These are phyloP conservation scores for Brassica balearica DNA, from an alignment of 441 rosid genomes.

Conservation along the genomic window DNA sequence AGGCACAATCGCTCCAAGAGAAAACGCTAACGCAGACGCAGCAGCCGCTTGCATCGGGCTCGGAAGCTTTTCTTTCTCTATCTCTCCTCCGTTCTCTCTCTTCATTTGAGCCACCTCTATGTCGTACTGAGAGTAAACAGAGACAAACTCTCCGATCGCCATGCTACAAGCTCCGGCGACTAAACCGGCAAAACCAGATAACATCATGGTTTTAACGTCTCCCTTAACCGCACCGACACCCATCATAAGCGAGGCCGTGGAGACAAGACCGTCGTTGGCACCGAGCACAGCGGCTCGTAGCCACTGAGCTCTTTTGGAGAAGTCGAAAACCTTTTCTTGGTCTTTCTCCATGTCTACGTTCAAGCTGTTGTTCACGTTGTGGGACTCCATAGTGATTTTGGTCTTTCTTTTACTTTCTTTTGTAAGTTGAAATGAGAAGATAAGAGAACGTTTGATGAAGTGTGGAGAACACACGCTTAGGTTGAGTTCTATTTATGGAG, in stretches of 20 bases:
- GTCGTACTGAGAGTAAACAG: conserved; percentile 9
- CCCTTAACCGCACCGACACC: conserved; percentile 15
- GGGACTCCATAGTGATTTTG: conserved; percentile 13
- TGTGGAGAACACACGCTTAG: conserved; percentile 75
- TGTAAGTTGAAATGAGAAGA: not conserved
- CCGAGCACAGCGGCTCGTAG: conserved; percentile 12
- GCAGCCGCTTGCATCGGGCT: conserved; percentile 11
- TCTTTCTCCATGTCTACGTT: conserved; percentile 9
- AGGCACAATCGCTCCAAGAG: conserved; percentile 11
- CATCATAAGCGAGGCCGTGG: conserved; percentile 10
- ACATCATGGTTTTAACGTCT: conserved; percentile 10
- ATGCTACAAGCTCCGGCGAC: conserved; percentile 5
- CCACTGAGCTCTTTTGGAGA: conserved; percentile 13
- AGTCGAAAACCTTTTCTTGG: conserved; percentile 1
- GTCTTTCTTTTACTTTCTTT: not conserved
- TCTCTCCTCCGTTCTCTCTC: conserved; percentile 1
- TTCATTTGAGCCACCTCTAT: conserved; percentile 13
- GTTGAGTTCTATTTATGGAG: conserved; percentile 57
- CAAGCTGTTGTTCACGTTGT: conserved; percentile 9
- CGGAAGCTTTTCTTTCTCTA: conserved; percentile 4
- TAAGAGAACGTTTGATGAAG: conserved; percentile 31
- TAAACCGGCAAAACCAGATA: conserved; percentile 13
- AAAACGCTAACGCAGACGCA: conserved; percentile 9
- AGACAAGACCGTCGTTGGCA: conserved; percentile 14
- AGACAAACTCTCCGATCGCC: conserved; percentile 7